Evolutionary conservation across 2,329 filamentous ascomycete species (phyloP), one percentile per base, ranked within the genome.

Genomic region (Trichoderma sp.): DNA sequence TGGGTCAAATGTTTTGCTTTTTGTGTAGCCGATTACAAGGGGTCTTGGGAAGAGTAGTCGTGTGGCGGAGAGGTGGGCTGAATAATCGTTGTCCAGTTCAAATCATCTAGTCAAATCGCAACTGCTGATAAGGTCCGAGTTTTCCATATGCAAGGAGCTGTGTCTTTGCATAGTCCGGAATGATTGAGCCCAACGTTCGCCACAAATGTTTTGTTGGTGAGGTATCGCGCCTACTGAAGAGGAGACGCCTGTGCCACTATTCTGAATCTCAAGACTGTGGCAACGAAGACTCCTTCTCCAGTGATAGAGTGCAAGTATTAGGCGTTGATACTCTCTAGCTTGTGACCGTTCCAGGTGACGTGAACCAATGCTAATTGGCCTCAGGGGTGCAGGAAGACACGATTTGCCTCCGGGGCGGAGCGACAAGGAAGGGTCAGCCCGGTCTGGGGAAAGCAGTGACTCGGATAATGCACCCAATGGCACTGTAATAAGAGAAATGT

Each of bases 381-480:
- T 73, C 71, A 64, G 71, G 60, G 71, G 59, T 65, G 71, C 60
- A 38, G 60, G 41, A 73, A 73, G 59, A 73, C 60, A 73, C 71
- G 41, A 65, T 73, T 73, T 65, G 71, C 71, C 71, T 73, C 60
- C 21, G 45, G 60, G 41, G 71, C 60, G 59, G 60, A 73, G 71
- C 60, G 71, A 65, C 73, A 69, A 75, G 73, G 73, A 71, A 75
- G 53, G 60, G 71, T n/a, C 38, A 73, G 38, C 60, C 59, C 71
- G 41, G 60, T 65, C 71, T 65, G 71, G 71, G 73, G 73, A 64
- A 75, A 65, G 33, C 65, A 50, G 66, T 64, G 65, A 63, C 45
- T 71, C 73, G 35, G 65, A 67, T 41, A 75, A 75, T 71, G 73
- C 56, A 71, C 65, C 59, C 21, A 63, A 75, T 64, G 66, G 41